A percentile compares a stretch with the other conserved stretches of the same genome.
Conservation (phyloP, 306 rosid species). For the Mimosa pudica region DNA sequence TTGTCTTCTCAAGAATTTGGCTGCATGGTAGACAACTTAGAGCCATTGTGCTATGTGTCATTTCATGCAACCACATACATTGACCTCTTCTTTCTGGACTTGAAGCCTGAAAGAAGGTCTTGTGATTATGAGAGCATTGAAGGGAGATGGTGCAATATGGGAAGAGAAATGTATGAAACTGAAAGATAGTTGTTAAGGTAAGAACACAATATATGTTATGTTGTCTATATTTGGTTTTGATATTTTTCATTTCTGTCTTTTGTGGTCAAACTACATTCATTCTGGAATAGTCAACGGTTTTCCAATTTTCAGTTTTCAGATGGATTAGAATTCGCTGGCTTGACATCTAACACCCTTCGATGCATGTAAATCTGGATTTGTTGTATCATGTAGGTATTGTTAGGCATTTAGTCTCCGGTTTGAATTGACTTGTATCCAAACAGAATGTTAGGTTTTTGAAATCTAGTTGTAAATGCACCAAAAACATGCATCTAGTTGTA, state of each 20-base stretch:
- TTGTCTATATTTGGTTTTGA: conserved; percentile 27
- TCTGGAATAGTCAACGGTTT: not conserved
- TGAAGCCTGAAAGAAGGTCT: not conserved
- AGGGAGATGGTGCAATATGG: not conserved
- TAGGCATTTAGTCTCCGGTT: not conserved
- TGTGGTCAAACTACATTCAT: not conserved
- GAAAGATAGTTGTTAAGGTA: not conserved
- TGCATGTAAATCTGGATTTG: not conserved
- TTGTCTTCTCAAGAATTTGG: conserved; percentile 52
- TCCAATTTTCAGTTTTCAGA: not conserved
- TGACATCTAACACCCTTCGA: not conserved
- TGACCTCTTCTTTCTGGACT: not conserved
- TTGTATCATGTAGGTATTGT: not conserved
- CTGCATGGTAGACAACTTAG: conserved; percentile 69
- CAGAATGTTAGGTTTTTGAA: no score
- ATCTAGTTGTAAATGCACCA: no score
- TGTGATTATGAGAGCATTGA: not conserved
- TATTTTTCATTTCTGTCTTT: not conserved
- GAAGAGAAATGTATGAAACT: not conserved
- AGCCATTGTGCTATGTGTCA: conserved; percentile 47
- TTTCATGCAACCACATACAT: conserved; percentile 30
- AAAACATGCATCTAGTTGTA: no score
- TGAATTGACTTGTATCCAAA: not conserved
- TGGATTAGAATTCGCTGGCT: not conserved
- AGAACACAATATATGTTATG: not conserved